Evolutionary conservation across 2,329 filamentous ascomycete species (phyloP).

Genomic region (Aureobasidium namibiae): DNA sequence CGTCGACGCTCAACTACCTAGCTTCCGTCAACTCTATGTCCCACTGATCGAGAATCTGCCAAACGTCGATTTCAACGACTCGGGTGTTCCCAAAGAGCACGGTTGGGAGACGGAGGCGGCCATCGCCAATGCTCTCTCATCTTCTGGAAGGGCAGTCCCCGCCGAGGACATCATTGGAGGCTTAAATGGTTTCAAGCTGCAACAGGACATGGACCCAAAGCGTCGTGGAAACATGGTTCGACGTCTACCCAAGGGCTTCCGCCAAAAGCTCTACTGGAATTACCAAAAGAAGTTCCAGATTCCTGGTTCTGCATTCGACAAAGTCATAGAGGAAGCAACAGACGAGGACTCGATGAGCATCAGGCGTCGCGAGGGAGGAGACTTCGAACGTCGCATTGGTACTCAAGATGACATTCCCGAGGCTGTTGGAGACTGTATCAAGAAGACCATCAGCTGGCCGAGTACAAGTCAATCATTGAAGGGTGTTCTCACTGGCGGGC

Average conservation of each 20-base stretch:
- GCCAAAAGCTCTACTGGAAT: slow-evolving; percentile 84
- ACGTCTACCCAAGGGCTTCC: slow-evolving; percentile 76
- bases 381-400: slow-evolving; percentile 80
- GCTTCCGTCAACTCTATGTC: slow-evolving; percentile 86
- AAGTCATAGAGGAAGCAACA: slow-evolving; percentile 69
- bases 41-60: slow-evolving; percentile 84
- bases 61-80: slow-evolving; percentile 71
- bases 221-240: slow-evolving; percentile 95
- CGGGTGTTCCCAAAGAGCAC: slow-evolving; percentile 42
- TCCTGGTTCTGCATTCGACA: slow-evolving; percentile 71
- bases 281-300: slow-evolving; percentile 89
- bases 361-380: slow-evolving; percentile 66
- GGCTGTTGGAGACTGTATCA: slow-evolving; percentile 68
- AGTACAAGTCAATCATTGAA: slow-evolving; percentile 84
- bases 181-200: slow-evolving; percentile 60
- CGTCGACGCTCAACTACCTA: slow-evolving; percentile 79
- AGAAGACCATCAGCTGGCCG: slow-evolving; percentile 85
- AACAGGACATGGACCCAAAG: slow-evolving; percentile 86
- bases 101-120: slow-evolving; percentile 30
- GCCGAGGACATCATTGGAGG: slow-evolving; percentile 37
- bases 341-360: slow-evolving; percentile 62
- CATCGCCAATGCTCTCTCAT: slow-evolving; percentile 22
- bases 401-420: slow-evolving; percentile 61
- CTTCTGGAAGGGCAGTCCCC: slow-evolving; percentile 36
- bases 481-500: slow-evolving; percentile 69